Evolutionary conservation across 2,329 filamentous ascomycete species (phyloP), one percentile per base, ranked within the genome.

Genomic region (Stagonosporopsis rhizophila): DNA sequence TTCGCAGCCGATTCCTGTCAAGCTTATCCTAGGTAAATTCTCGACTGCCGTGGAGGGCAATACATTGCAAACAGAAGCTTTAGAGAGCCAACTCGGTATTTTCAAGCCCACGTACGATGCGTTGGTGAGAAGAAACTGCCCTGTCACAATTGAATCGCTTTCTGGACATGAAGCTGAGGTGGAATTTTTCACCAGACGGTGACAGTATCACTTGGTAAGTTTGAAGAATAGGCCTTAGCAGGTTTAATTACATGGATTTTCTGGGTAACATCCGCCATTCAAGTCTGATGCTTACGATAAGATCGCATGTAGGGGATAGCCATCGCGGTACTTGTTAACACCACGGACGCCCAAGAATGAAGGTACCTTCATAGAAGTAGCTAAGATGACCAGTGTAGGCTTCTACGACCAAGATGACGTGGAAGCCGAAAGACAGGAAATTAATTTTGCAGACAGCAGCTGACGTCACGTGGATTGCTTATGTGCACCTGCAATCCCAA

Each of bases 81-180:
- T 45, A 15, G 5, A 19, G 35, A 28, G 35, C 5, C 44, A 46
- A 9, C 22, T 56, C 5, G 8, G 34, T 23, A 22, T 56, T 8
- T 56, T 56, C 35, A 45, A 39, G 14, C 52, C 46, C 37, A 46
- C 28, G 23, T 50, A 56, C 15, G 41, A 45, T 9, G 46, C 46
- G 9, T 41, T 56, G 11, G 12, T 41, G 14, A 17, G 14, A 12
- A 35, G 27, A 17, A n/a, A 32, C 0, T 56, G 46, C 22, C 22
- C 27, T 4, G 41, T 55, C 27, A 41, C 41, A 4, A 35, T 56
- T 14, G 41, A 50, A 9, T 40, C 45, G 14, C 39, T 49, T 5
- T 44, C 34, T 19, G 51, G 44, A 20, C 7, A 38, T 20, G 19
- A 20, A 9, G 19, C 35, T 12, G n/a, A 20, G 35, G 19, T 38